These are phyloP conservation scores for Globisporangium ultimum DNA, from an alignment of 352 stramenopile species.

Conservation along the genomic window DNA sequence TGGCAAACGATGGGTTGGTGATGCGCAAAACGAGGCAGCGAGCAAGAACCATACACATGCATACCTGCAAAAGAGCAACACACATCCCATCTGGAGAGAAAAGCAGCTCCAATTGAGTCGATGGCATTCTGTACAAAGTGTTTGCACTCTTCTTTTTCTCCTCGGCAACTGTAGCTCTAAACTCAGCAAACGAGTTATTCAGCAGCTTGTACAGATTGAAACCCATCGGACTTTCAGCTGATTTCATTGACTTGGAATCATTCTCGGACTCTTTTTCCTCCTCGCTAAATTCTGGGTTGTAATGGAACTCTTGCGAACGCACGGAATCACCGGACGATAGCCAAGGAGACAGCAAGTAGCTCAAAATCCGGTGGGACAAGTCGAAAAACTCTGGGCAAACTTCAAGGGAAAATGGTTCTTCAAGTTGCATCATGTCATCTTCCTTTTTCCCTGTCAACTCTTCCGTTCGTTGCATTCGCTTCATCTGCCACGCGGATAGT, in stretches of 20 bases:
- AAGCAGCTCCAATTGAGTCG: constrained; percentile 9
- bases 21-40: background rate
- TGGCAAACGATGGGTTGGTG: background rate
- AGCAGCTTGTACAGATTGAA: constrained; percentile 17
- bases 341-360: constrained; percentile 58
- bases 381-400: constrained; percentile 73
- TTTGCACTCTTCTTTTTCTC: constrained; percentile 1
- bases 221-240: background rate
- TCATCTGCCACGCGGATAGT: constrained; percentile 86
- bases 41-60: background rate
- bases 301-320: background rate
- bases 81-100: constrained; percentile 68
- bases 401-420: constrained; percentile 83
- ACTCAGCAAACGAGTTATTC: constrained; percentile 15
- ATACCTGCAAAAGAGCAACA: constrained; percentile 61
- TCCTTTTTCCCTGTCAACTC: constrained; percentile 63
- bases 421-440: constrained; percentile 68
- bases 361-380: constrained; percentile 62
- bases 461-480: constrained; percentile 84
- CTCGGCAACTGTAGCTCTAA: constrained; percentile 2
- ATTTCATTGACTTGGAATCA: background rate
- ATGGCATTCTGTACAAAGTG: constrained; percentile 1
- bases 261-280: constrained; percentile 20
- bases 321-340: constrained; percentile 11
- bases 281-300: constrained; percentile 14